Evolutionary conservation across 2,329 filamentous ascomycete species (phyloP), one percentile per base, ranked within the genome.

Genomic region (Mycosphaerella sp.): DNA sequence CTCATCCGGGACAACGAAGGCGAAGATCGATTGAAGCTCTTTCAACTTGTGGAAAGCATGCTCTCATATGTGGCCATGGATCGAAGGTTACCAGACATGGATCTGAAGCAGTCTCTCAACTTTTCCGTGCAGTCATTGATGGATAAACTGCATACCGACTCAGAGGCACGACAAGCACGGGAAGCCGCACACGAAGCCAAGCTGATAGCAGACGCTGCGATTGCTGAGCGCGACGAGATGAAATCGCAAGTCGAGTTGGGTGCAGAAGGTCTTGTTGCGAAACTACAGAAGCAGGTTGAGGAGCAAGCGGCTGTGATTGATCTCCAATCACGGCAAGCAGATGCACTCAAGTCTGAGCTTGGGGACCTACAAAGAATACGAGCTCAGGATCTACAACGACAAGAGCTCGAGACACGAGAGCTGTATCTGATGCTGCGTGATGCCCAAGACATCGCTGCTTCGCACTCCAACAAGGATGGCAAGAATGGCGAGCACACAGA

Each of bases 11-110:
- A 95, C 65, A 93, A 89, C 58, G 89, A 94, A 62, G 86, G 86
- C 43, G 93, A 97, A 66, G 93, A 98, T 70, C 83, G 89, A 12
- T 73, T 96, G 55, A 84, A 89, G 43, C 93, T 96, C 85, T 98
- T 97, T 72, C 93, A 97, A 74, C 81, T 98, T 25, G 90, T 97
- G 25, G 93, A 98, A 71, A 85, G 88, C n/a, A 97, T 97, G 89
- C 82, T 98, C 59, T 95, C 89, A 70, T 97, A 97, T 70, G 91
- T 98, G 56, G 91, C 91, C 62, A 98, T 98, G 91, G 93, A 98
- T 70, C 82, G 93, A 65, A 81, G 93, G 57, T 72, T 97, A 58
- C 93, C 93, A 35, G 91, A 98, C 70, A 91, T 97, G 83, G 93
- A 98, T 68, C 80, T 98, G 53, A 96, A 96, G 74, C 91, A 97